A percentile compares a stretch with the other conserved stretches of the same genome.
These are phyloP conservation scores for Diaporthe citrichinensis DNA, from an alignment of 2,329 filamentous ascomycete genomes.

Conservation along the genomic window DNA sequence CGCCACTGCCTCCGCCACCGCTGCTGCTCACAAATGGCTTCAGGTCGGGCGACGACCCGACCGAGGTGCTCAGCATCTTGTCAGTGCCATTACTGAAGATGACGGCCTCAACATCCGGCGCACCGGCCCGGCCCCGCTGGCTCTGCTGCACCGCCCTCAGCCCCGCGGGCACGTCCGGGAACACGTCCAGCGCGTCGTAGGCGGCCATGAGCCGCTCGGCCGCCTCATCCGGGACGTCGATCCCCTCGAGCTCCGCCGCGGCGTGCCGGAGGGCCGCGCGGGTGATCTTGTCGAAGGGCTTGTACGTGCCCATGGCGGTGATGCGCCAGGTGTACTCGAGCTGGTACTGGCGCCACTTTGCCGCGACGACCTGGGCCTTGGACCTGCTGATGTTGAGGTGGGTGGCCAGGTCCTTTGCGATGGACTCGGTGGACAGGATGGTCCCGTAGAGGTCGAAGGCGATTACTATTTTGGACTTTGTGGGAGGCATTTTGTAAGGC, in stretches of 20 bases:
- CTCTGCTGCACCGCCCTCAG: slow-evolving; percentile 70
- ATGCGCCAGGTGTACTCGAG: slow-evolving; percentile 84
- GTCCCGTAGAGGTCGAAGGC: slow-evolving; percentile 85
- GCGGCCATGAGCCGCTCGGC: slow-evolving; percentile 35
- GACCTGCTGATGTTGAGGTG: slow-evolving; percentile 66
- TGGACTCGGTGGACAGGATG: slow-evolving; percentile 79
- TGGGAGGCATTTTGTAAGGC: slow-evolving; percentile 46
- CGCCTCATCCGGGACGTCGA: slow-evolving; percentile 43
- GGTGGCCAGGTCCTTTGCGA: slow-evolving; percentile 69
- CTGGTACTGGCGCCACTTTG: slow-evolving; percentile 77
- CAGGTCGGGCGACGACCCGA: slow-evolving; percentile 70
- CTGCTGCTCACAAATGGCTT: slow-evolving; percentile 49
- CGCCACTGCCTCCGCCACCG: slow-evolving; percentile 46
- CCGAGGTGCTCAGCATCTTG: slow-evolving; percentile 57
- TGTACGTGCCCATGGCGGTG: slow-evolving; percentile 77
- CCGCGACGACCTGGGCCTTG: slow-evolving; percentile 69
- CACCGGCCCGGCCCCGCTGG: slow-evolving; percentile 52
- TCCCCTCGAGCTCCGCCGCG: slow-evolving; percentile 61
- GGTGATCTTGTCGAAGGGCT: slow-evolving; percentile 40
- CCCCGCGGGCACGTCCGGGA: slow-evolving; percentile 74
- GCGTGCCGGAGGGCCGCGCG: slow-evolving; percentile 24
- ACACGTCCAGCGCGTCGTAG: slow-evolving; percentile 66
- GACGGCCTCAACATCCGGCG: slow-evolving; percentile 59
- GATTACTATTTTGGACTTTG: slow-evolving; percentile 60
- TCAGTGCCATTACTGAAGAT: slow-evolving; percentile 77